phyloP scores from a whole-genome alignment of 441 rosid species.

The Manihot esculenta region DNA sequence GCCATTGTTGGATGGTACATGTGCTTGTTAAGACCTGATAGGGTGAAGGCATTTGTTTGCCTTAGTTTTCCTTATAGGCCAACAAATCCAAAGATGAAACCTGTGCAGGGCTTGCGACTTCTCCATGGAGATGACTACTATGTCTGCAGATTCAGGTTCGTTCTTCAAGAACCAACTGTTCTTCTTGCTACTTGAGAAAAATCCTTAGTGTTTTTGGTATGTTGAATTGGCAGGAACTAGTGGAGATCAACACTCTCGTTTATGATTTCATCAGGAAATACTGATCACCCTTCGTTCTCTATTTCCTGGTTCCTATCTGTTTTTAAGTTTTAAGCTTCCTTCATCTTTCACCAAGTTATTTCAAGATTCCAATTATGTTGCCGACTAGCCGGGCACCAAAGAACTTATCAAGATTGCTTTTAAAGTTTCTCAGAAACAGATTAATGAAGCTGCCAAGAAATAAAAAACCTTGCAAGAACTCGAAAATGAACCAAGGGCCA shows the following conservation, averaged over 20 bases:
- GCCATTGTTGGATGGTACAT: conserved; percentile 62
- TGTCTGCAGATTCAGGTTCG: conserved; percentile 42
- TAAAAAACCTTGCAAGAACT: conserved; percentile 43
- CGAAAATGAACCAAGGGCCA: conserved; percentile 55
- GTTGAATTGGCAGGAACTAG: conserved; percentile 43
- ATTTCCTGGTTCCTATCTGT: background rate
- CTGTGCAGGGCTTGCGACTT: no score
- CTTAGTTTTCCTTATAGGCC: no score
- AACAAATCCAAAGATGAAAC: no score
- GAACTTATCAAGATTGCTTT: conserved; percentile 59
- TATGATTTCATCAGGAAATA: conserved; percentile 39
- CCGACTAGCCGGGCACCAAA: no score
- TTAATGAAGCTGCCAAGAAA: conserved; percentile 46
- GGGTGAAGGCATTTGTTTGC: no score
- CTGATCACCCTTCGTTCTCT: background rate
- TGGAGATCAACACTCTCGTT: conserved; percentile 51
- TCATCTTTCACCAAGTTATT: no score
- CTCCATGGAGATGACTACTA: no score
- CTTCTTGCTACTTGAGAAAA: no score
- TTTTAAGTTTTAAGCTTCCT: no score
- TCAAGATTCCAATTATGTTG: no score
- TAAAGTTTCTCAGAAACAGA: conserved; percentile 39
- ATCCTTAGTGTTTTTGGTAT: background rate
- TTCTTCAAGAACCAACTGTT: background rate
- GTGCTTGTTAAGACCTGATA: no score